Evolutionary conservation across 495 filamentous ascomycete genomes (phyloP), one percentile per base, ranked within the genome.

Genomic region (Terfezia claveryi): DNA sequence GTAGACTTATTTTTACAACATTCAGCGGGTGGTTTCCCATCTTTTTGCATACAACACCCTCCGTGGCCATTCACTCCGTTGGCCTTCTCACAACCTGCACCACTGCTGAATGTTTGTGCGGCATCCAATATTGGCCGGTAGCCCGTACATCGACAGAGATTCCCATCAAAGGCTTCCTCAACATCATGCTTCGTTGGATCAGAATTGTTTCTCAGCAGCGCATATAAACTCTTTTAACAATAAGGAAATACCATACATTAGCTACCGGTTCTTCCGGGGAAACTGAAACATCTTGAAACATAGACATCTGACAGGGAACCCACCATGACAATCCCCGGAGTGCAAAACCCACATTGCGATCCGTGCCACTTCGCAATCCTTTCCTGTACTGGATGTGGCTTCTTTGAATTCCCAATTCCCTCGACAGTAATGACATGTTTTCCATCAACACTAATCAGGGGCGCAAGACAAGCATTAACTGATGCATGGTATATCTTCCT

Each of bases 361-460:
- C 80, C 80, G 62, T 82, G 75, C 46, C 73, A 67, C 67, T 80
- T 81, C 20, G 87, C 87, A 57, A 98, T 82, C 49, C 91, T 78
- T 69, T 98, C 88, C 68, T 98, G 91, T 2, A 83, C 72, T 4
- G 91, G 85, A 71, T 98, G 91, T 10, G 91, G 91, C 38, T 75
- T 76, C 67, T 87, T 82, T 51, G 82, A 79, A 63, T 83, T 83
- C 10, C 91, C 91, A 67, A 98, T 94, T n/a, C 91, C 91, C 68
- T 98, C 91, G 11, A 98, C 80, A 8, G 91, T 98, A 61, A 98
- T 88, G 58, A 98, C 88, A 75, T 98, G 91, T 68, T 98, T 98
- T 23, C 91, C 91, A 69, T 95, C 91, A 12, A 98, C 76, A 57
- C 86, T 89, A 36, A 87, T 80, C 53, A 98, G 72, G 0, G 91